Conservation (phyloP, 352 stramenopile species). For the Phytopythium kandeliae region DNA sequence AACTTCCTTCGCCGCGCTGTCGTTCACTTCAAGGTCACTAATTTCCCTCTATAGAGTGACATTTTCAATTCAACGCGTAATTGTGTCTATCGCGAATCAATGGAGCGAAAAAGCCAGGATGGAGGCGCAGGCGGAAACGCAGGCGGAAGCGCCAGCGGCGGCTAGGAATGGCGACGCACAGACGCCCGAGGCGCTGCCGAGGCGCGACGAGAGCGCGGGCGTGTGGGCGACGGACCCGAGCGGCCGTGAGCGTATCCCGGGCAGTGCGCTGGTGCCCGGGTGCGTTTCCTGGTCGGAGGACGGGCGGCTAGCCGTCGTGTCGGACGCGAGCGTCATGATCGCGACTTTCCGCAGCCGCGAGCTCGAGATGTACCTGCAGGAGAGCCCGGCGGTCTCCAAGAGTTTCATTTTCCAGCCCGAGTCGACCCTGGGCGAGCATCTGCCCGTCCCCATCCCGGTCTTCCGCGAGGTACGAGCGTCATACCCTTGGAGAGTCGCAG, state of each 20-base stretch:
- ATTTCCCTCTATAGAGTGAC: background rate
- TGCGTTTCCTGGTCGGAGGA: constrained; percentile 71
- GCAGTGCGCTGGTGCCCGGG: constrained; percentile 59
- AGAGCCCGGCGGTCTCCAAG: constrained; percentile 72
- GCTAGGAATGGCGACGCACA: background rate
- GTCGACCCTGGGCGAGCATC: constrained; percentile 24
- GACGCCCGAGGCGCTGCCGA: background rate
- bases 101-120: too few relatives aligned
- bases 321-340: constrained; percentile 69
- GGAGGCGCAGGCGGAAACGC: too few relatives aligned
- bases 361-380: constrained; percentile 76
- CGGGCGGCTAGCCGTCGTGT: constrained; percentile 62
- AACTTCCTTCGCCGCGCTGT: too few relatives aligned
- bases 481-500: too few relatives aligned
- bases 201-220: background rate
- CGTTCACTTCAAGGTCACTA: constrained; percentile 3
- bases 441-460: constrained; percentile 46
- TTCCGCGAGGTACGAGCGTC: constrained; percentile 23
- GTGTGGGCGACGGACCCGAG: background rate
- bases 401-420: constrained; percentile 75
- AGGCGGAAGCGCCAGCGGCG: background rate
- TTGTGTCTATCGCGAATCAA: too few relatives aligned
- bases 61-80: background rate
- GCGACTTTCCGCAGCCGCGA: constrained; percentile 75
- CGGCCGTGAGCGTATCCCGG: constrained; percentile 62